These are phyloP conservation scores for Lactifluus pinguis DNA, from an alignment of 768 basidiomycete genomes.

Conservation along the genomic window DNA sequence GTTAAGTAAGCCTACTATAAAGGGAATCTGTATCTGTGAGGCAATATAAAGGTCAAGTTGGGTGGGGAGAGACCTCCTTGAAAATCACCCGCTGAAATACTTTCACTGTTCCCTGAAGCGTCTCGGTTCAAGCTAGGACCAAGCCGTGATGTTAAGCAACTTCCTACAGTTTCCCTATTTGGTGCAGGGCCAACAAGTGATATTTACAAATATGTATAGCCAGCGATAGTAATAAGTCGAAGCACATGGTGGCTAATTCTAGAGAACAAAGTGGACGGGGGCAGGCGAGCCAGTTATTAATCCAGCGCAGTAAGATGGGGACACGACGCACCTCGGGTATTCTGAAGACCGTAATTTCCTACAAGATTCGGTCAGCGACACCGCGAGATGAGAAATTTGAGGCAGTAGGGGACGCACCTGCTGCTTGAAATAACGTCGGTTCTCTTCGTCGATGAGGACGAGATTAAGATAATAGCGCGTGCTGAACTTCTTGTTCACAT, in stretches of 20 bases:
- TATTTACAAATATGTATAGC: slow-evolving; percentile 10
- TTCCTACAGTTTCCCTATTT: background rate
- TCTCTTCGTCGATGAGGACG: slow-evolving; percentile 97
- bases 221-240: background rate
- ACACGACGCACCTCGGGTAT: slow-evolving; percentile 63
- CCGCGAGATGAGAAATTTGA: background rate
- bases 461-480: slow-evolving; percentile 95
- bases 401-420: slow-evolving; percentile 42
- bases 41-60: no score
- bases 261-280: background rate
- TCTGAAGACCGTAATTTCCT: slow-evolving; percentile 86
- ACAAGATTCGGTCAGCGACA: background rate
- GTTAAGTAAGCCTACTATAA: no score
- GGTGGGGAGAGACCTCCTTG: no score
- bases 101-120: no score
- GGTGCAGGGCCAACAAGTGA: background rate
- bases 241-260: slow-evolving; percentile 13
- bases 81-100: no score
- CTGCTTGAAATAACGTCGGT: slow-evolving; percentile 95
- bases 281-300: background rate
- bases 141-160: background rate
- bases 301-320: background rate
- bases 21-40: no score
- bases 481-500: slow-evolving; percentile 99
- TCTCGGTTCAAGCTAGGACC: background rate